A percentile compares a stretch with the other conserved stretches of the same genome.
Conservation (phyloP, 2,329 filamentous ascomycete genomes). For the Pleurostoma richardsiae region DNA sequence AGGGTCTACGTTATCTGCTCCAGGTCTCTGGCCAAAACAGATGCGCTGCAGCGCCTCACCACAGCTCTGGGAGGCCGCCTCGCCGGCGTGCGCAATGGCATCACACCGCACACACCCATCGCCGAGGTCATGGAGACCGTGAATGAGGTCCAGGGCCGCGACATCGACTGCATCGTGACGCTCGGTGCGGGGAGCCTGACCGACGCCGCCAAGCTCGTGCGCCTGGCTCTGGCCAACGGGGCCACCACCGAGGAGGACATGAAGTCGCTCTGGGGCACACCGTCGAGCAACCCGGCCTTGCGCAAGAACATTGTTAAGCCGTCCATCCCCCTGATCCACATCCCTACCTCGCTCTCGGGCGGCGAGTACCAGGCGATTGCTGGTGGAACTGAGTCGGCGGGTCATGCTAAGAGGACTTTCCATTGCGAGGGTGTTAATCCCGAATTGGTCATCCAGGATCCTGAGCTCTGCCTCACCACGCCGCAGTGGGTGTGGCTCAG, state of each 20-base stretch:
- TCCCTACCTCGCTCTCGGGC: conserved; percentile 2
- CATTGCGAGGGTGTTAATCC: too few species aligned
- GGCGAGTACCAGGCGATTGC: neutral
- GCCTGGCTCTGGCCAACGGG: conserved; percentile 11
- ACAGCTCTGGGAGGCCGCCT: conserved; percentile 4
- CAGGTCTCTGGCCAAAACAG: conserved; percentile 11
- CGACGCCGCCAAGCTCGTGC: conserved; percentile 12
- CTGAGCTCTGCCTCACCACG: conserved; percentile 37
- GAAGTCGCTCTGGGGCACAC: conserved; percentile 6
- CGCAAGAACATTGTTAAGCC: too few species aligned
- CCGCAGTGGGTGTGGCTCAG: conserved; percentile 43
- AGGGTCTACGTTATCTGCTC: conserved; percentile 12
- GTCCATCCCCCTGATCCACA: neutral
- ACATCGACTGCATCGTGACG: conserved; percentile 10
- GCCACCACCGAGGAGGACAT: conserved; percentile 7
- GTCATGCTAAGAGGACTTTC: too few species aligned
- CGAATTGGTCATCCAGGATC: conserved; percentile 42
- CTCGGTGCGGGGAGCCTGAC: conserved; percentile 13
- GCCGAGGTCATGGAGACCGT: conserved; percentile 10
- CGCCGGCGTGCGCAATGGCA: conserved; percentile 8
- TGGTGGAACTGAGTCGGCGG: too few species aligned
- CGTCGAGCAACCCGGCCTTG: neutral
- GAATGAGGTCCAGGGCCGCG: conserved; percentile 3
- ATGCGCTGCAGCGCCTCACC: conserved; percentile 10
- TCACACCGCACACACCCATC: conserved; percentile 13